These are phyloP conservation scores for Candolleomyces aberdarensis DNA, from an alignment of 768 basidiomycete species.

Conservation along the genomic window DNA sequence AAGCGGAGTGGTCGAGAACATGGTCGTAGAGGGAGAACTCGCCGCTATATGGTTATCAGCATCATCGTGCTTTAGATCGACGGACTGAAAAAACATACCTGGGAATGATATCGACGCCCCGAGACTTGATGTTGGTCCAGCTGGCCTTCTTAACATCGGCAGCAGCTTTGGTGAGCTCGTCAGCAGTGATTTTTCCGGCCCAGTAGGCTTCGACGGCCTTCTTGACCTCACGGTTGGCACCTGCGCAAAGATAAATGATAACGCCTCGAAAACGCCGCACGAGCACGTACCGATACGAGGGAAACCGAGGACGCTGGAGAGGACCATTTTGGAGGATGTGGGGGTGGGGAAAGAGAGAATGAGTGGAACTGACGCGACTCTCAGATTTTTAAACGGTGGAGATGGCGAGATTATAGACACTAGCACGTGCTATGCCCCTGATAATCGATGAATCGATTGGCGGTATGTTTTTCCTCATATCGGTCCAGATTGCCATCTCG, in stretches of 20 bases:
- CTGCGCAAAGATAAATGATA: constrained; percentile 34
- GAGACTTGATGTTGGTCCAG: constrained; percentile 83
- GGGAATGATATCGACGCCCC: constrained; percentile 87
- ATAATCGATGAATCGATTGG: constrained; percentile 26
- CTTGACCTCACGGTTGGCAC: constrained; percentile 93
- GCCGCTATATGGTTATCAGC: constrained; percentile 54
- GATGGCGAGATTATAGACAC: constrained; percentile 27
- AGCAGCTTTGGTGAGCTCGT: constrained; percentile 84
- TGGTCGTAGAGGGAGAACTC: constrained; percentile 99
- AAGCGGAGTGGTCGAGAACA: constrained; percentile 93
- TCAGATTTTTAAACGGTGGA: constrained; percentile 17
- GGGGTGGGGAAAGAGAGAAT: constrained; percentile 17
- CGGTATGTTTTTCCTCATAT: constrained; percentile 1
- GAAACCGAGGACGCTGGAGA: constrained; percentile 86
- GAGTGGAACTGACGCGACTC: not conserved
- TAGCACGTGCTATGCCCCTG: constrained; percentile 33
- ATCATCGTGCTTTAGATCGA: constrained; percentile 13
- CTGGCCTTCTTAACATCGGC: constrained; percentile 84
- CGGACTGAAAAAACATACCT: constrained; percentile 53
- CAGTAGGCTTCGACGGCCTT: constrained; percentile 99
- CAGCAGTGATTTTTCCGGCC: constrained; percentile 86
- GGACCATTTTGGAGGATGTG: constrained; percentile 53
- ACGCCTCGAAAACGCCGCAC: not conserved
- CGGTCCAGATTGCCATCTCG: constrained; percentile 1
- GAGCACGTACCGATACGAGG: constrained; percentile 75